Percentiles rank a stretch among this genome's conserved stretches.
Conservation (phyloP, 2,329 filamentous ascomycete genomes). For the Arthroderma sp. region DNA sequence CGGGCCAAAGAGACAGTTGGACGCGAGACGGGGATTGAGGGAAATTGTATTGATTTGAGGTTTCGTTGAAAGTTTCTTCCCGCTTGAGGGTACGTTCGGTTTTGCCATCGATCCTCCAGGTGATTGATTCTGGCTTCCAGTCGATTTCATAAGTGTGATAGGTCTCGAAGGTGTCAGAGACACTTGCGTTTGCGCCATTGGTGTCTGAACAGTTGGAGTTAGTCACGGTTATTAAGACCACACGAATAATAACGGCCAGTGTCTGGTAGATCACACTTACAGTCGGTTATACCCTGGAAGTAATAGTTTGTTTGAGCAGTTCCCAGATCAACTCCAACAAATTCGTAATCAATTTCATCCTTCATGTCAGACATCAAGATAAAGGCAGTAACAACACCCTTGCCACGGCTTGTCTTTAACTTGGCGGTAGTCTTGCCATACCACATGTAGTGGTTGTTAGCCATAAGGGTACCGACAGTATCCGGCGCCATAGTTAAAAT, state of each 20-base stretch:
- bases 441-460: conserved; percentile 83
- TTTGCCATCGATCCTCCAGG: conserved; percentile 76
- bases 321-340: conserved; percentile 64
- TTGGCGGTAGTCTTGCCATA: conserved; percentile 84
- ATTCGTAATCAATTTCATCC: conserved; percentile 98
- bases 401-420: conserved; percentile 70
- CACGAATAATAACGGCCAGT: background rate
- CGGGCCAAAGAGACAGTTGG: conserved; percentile 93
- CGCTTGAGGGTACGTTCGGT: conserved; percentile 61
- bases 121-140: conserved; percentile 77
- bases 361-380: conserved; percentile 92
- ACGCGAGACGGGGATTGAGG: conserved; percentile 85
- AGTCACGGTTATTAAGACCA: background rate
- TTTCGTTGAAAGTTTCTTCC: conserved; percentile 73
- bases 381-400: conserved; percentile 91
- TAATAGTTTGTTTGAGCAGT: conserved; percentile 92
- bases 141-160: conserved; percentile 86
- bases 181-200: conserved; percentile 59
- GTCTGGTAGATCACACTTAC: conserved; percentile 41
- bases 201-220: conserved; percentile 35
- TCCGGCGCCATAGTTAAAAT: conserved; percentile 80
- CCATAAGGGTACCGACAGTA: conserved; percentile 76
- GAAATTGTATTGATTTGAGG: conserved; percentile 67
- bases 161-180: conserved; percentile 57
- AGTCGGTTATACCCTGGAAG: conserved; percentile 83